Evolutionary conservation across 106 monocot species (phyloP), one percentile per base, ranked within the genome.

Genomic region (Acorus calamus): DNA sequence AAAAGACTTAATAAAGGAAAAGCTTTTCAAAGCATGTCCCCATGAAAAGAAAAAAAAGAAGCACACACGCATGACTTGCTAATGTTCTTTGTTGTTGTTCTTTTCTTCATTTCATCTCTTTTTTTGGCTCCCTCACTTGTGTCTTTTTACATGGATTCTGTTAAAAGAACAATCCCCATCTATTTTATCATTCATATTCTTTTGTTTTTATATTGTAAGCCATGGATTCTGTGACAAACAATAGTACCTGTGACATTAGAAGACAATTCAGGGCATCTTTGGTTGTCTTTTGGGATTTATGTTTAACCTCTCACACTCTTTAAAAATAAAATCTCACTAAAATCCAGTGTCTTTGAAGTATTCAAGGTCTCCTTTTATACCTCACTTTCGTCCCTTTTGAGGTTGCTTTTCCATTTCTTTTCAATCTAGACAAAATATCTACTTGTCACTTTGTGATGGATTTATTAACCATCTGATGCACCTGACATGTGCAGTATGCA

Each of bases 381-480:
- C 76, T 75, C 70, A 60, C 92, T 84, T 92, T 92, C 84, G 79
- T 77, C 75, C 74, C 92, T 88, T 86, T 92, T 85, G 84, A 84
- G 76, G 80, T 42, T 54, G 46, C 28, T 28, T 28, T 28, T 28
- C 28, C 28, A 28, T 28, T 28, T 28, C 28, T 28, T 28, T 28
- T 28, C 28, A 28, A 28, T 28, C 28, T 28, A 28, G 28, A 28
- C 28, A 28, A 28, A 28, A 28, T 28, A 28, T 1, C 28, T 28
- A 28, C 28, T 28, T 28, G 28, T 28, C 28, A 28, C 28, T 28
- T 28, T 28, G 28, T 28, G 28, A 28, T 28, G 28, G 1, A 28
- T 28, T 28, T 28, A 28, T 28, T 28, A 28, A 28, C 28, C 28
- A 28, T 28, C 1, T 28, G 28, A 28, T n/a, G n/a, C n/a, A n/a